These are phyloP conservation scores for Penicillium sp. DNA, from an alignment of 2,329 filamentous ascomycete species.

Conservation along the genomic window DNA sequence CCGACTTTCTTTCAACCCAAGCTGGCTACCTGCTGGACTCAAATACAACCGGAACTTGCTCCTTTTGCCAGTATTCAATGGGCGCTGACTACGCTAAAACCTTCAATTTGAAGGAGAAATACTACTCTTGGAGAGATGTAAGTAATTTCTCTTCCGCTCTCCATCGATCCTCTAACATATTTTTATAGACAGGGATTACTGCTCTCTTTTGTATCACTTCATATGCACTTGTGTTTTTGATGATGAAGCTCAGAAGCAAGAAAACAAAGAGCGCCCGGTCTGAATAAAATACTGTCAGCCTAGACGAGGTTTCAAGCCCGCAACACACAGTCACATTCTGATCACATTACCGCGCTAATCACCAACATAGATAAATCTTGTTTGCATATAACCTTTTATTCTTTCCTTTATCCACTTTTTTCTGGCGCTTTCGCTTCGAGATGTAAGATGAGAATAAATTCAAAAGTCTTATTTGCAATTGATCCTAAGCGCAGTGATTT, in stretches of 20 bases:
- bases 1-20: constrained; percentile 32
- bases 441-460: no score
- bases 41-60: constrained; percentile 32
- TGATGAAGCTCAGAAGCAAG: constrained; percentile 57
- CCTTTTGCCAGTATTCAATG: constrained; percentile 36
- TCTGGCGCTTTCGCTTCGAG: no score
- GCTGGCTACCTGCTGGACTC: constrained; percentile 36
- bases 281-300: constrained; percentile 25
- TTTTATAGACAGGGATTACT: constrained; percentile 43
- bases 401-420: no score
- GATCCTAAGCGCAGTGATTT: no score
- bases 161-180: constrained; percentile 1
- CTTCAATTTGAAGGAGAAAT: constrained; percentile 38
- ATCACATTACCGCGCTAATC: no score
- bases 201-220: constrained; percentile 49
- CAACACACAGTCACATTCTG: no score
- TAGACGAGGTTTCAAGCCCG: no score
- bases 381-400: no score
- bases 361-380: no score
- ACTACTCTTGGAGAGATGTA: constrained; percentile 45
- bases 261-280: constrained; percentile 50
- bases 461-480: no score
- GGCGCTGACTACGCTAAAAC: constrained; percentile 41
- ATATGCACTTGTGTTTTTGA: constrained; percentile 50
- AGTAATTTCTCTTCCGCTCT: constrained; percentile 14